phyloP scores from a whole-genome alignment of 805 yeast genomes.

The Pachysolen tannophilus region DNA sequence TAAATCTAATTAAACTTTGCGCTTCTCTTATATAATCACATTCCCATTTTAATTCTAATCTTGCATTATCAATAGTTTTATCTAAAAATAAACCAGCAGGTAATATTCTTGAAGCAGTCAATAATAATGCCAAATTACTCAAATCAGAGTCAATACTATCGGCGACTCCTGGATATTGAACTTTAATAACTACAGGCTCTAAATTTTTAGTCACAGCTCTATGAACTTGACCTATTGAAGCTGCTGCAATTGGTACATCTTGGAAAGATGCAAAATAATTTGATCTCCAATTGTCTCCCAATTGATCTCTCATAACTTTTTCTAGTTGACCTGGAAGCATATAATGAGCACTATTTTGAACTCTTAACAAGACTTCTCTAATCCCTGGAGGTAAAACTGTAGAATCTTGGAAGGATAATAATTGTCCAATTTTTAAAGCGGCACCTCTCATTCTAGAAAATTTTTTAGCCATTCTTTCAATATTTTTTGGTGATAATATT shows the following conservation, averaged over 20 bases:
- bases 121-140: constrained; percentile 70
- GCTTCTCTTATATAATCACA: constrained; percentile 94
- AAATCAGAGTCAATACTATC: constrained; percentile 90
- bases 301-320: constrained; percentile 58
- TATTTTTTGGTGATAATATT: constrained; percentile 71
- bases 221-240: constrained; percentile 97
- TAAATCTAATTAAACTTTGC: constrained; percentile 58
- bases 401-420: constrained; percentile 91
- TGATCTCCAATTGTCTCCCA: constrained; percentile 75
- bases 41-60: constrained; percentile 94
- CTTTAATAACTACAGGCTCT: constrained; percentile 82
- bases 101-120: constrained; percentile 78
- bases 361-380: constrained; percentile 70
- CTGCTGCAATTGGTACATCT: constrained; percentile 91
- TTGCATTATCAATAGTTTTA: constrained; percentile 85
- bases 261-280: constrained; percentile 65
- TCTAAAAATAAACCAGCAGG: constrained; percentile 92
- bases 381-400: constrained; percentile 78
- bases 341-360: constrained; percentile 91
- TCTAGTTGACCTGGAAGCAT: constrained; percentile 93
- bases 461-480: constrained; percentile 81
- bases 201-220: constrained; percentile 62
- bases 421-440: constrained; percentile 93
- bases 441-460: constrained; percentile 98
- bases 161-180: constrained; percentile 96